Base-by-base conservation (phyloP, 805 yeast genomes). In the Metschnikowia colocasiae region DNA sequence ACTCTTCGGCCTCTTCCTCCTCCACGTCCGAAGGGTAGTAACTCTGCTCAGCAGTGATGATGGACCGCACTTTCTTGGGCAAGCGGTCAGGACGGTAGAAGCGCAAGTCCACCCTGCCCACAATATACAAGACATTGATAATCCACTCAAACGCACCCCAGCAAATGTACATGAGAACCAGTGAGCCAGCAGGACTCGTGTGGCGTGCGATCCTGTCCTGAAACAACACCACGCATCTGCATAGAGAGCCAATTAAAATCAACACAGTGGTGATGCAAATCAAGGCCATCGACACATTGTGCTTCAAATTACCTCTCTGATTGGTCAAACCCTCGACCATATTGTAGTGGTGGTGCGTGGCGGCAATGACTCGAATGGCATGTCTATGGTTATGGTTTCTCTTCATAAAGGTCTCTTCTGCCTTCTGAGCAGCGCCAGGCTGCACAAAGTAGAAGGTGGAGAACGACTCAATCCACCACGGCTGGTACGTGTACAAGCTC, bases 381-480 rank as follows among this genome's bases (percentile, higher is more conserved):
- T 73, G 68, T 46, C 73, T 56, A 52, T 71, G 75, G 49, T 72
- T 65, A 43, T 76, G 77, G 58, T 75, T 78, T 58, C 79, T 61
- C 45, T 64, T 63, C 65, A 71, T 71, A 50, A 76, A 76, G 0
- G 76, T 61, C 33, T 63, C 69, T 52, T 69, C 79, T 12, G 82
- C 84, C 40, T 67, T 63, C 46, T 66, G 66, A 7, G 75, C 68
- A 1, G 88, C 80, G 43, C 73, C 73, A 48, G 73, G 75, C 51
- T 73, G 71, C 12, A 82, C 83, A 64, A 73, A 85, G 63, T 85
- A 86, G 42, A 70, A 65, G 15, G 82, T 74, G 20, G 67, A 58
- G 55, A 85, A 83, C 4, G 80, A 74, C 61, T 82, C 81, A 58
- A 86, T 81, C 94, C 94, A 86, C 77, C 83, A 82, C 31, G 95